Percentiles rank a stretch among this genome's conserved stretches.
These are phyloP conservation scores for Pichiaceae sp. DNA, from an alignment of 1,139 yeast species.

Conservation along the genomic window DNA sequence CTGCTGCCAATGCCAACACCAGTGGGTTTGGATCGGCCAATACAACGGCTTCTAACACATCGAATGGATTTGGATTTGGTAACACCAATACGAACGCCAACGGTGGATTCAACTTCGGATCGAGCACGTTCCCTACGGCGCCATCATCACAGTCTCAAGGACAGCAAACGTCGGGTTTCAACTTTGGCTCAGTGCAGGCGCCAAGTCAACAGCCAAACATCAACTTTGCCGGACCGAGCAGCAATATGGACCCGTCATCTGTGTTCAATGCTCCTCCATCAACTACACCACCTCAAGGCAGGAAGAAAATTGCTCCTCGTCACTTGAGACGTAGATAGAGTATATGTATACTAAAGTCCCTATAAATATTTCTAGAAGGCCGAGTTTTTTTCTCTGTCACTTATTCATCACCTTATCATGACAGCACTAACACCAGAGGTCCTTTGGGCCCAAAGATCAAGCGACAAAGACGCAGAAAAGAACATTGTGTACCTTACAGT, in stretches of 20 bases:
- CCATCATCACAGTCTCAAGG: not conserved
- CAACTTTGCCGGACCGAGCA: conserved; percentile 19
- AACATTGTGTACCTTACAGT: conserved; percentile 73
- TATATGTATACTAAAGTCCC: not conserved
- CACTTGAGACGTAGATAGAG: conserved; percentile 11
- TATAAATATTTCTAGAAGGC: not conserved
- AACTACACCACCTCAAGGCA: conserved; percentile 12
- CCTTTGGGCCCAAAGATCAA: conserved; percentile 95
- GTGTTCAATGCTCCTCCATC: conserved; percentile 19
- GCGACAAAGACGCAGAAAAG: conserved; percentile 57
- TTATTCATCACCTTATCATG: conserved; percentile 4
- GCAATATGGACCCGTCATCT: conserved; percentile 18
- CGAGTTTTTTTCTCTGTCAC: not conserved
- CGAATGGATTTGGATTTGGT: not conserved
- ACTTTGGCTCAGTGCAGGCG: not conserved
- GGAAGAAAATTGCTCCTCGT: conserved; percentile 13
- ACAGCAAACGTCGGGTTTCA: not conserved
- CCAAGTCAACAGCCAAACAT: conserved; percentile 18
- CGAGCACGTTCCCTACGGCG: not conserved
- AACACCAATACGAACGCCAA: not conserved
- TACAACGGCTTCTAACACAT: not conserved
- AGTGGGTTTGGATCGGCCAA: not conserved
- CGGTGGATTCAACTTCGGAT: not conserved
- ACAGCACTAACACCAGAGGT: conserved; percentile 25
- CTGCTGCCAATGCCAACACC: not conserved